phyloP scores from a whole-genome alignment of 352 stramenopile species.

The Phytopythium vexans region DNA sequence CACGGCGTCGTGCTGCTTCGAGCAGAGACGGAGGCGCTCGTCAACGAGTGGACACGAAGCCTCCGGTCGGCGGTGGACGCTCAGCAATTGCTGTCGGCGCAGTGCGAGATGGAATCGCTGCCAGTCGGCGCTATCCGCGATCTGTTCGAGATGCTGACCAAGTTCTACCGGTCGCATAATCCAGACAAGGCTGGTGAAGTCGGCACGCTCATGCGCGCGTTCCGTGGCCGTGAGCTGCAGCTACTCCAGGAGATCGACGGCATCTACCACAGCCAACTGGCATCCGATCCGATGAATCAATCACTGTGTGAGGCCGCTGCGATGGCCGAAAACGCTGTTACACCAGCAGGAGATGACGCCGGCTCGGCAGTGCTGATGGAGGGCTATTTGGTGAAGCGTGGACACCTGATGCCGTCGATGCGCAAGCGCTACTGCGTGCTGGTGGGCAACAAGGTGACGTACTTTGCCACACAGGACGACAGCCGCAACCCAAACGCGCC shows the following conservation, averaged over 20 bases:
- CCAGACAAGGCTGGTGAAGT: constrained; percentile 85
- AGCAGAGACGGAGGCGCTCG: constrained; percentile 22
- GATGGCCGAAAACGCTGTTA: constrained; percentile 4
- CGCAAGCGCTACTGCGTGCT: constrained; percentile 74
- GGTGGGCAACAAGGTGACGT: constrained; percentile 41
- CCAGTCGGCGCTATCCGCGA: constrained; percentile 9
- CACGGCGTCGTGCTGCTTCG: constrained; percentile 36
- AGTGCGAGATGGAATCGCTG: constrained; percentile 8
- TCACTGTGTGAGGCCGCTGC: constrained; percentile 22
- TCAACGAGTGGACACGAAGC: constrained; percentile 29
- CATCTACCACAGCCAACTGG: constrained; percentile 55
- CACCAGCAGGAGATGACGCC: not conserved
- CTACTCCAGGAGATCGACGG: constrained; percentile 60
- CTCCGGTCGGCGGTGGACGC: constrained; percentile 18
- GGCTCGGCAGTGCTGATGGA: constrained; percentile 48
- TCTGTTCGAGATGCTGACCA: constrained; percentile 45
- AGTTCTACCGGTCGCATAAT: constrained; percentile 89
- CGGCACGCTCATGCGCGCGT: constrained; percentile 46
- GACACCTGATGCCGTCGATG: constrained; percentile 71
- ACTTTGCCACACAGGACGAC: constrained; percentile 73
- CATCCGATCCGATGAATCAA: constrained; percentile 24
- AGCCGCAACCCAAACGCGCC: constrained; percentile 32
- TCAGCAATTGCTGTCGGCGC: not conserved
- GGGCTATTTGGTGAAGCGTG: constrained; percentile 73
- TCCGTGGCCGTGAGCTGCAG: constrained; percentile 44